These are phyloP conservation scores for Wickerhamiella domercqiae DNA, from an alignment of 805 yeast genomes.

Conservation along the genomic window DNA sequence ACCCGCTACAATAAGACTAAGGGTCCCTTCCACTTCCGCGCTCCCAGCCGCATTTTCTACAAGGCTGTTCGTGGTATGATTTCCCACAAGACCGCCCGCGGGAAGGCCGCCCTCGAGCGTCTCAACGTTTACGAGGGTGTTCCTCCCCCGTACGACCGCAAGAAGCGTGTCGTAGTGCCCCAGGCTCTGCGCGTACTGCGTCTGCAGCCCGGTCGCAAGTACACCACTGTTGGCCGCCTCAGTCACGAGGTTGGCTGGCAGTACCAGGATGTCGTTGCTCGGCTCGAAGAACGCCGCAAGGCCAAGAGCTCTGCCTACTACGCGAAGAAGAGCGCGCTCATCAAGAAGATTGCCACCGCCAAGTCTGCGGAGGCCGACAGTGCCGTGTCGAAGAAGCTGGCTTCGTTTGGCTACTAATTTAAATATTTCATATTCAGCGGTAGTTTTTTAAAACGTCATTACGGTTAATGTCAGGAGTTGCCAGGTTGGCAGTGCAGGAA, in stretches of 20 bases:
- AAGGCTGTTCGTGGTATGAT: conserved; percentile 99
- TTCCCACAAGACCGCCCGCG: conserved; percentile 99
- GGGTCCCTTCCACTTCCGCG: conserved; percentile 99
- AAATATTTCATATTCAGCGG: conserved; percentile 19
- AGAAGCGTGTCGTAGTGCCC: conserved; percentile 99
- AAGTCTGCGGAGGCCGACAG: conserved; percentile 75
- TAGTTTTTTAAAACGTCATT: conserved; percentile 3
- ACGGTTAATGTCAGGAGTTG: too few species aligned
- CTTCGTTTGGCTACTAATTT: conserved; percentile 88
- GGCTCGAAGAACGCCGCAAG: conserved; percentile 98
- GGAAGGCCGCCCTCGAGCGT: conserved; percentile 99
- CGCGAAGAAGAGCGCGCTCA: conserved; percentile 94
- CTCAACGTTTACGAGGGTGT: conserved; percentile 99
- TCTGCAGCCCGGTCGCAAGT: conserved; percentile 99
- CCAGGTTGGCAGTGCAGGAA: too few species aligned
- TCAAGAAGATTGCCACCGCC: conserved; percentile 83
- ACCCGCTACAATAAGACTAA: conserved; percentile 96
- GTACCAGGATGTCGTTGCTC: conserved; percentile 94
- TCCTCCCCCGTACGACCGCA: conserved; percentile 99
- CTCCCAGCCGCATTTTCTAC: conserved; percentile 99
- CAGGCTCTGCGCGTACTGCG: conserved; percentile 98
- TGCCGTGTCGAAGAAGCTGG: conserved; percentile 84
- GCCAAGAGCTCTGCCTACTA: conserved; percentile 97
- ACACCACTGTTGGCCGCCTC: conserved; percentile 95
- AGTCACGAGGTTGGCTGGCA: conserved; percentile 98